Percentiles rank a stretch among this genome's conserved stretches.
Evolutionary conservation across 805 yeast species (phyloP).

Genomic region (Cyberlindnera mississippiensis): DNA sequence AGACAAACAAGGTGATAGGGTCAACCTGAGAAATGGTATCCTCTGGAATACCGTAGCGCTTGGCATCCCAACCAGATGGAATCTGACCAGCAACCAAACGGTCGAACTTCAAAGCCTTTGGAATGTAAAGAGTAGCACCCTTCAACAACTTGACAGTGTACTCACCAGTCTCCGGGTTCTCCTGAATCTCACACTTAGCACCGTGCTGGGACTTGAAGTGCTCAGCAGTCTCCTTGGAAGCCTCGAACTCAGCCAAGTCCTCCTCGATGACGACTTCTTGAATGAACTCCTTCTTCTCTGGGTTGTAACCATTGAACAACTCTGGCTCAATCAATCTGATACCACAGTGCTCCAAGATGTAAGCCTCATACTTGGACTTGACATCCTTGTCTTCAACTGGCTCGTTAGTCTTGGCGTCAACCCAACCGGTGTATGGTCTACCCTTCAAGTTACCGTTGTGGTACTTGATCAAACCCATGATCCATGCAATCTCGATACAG

Average conservation of each 20-base stretch:
- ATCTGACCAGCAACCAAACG: constrained; percentile 76
- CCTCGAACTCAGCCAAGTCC: constrained; percentile 93
- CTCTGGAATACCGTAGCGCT: constrained; percentile 89
- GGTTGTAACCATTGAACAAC: constrained; percentile 89
- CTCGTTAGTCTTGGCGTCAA: constrained; percentile 85
- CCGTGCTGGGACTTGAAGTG: constrained; percentile 94
- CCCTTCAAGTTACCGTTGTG: constrained; percentile 89
- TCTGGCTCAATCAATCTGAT: constrained; percentile 96
- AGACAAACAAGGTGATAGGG: constrained; percentile 86
- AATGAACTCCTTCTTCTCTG: constrained; percentile 84
- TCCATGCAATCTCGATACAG: constrained; percentile 99
- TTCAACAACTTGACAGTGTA: constrained; percentile 84
- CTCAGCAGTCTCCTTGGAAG: constrained; percentile 91
- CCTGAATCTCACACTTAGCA: constrained; percentile 87
- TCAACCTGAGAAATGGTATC: constrained; percentile 94
- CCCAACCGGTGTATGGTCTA: constrained; percentile 94
- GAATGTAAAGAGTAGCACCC: constrained; percentile 89
- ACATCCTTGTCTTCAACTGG: constrained; percentile 95
- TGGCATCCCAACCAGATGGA: constrained; percentile 98
- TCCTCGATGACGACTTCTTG: constrained; percentile 97
- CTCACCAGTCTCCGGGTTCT: constrained; percentile 85
- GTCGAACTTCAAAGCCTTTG: constrained; percentile 69
- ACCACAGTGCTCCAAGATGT: constrained; percentile 91
- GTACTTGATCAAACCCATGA: constrained; percentile 96
- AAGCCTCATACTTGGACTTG: constrained; percentile 85